A percentile compares a stretch with the other conserved stretches of the same genome.
Evolutionary conservation across 192 early-diverging fungal species (phyloP).

Genomic region (Lunasporangiospora selenospora): DNA sequence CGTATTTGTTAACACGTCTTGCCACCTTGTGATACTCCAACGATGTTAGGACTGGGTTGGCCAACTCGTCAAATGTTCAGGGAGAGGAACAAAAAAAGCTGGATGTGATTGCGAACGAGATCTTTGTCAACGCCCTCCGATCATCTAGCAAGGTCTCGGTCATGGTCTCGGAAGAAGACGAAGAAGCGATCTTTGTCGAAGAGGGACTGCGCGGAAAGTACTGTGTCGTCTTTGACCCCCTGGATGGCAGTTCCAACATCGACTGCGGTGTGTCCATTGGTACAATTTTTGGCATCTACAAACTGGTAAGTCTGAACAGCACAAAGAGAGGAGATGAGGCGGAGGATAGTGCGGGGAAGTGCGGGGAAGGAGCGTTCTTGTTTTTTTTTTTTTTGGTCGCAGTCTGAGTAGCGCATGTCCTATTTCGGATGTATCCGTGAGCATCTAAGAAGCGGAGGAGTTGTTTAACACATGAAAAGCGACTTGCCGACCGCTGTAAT

Average conservation of each 20-base stretch:
- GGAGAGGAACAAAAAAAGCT: conserved; percentile 97
- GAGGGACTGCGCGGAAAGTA: conserved; percentile 84
- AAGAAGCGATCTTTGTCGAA: conserved; percentile 90
- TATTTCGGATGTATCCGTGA: too few species aligned
- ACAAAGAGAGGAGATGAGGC: background rate
- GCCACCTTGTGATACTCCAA: too few species aligned
- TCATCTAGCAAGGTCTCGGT: conserved; percentile 90
- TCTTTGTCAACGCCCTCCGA: conserved; percentile 94
- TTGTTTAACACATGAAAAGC: too few species aligned
- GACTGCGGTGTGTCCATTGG: conserved; percentile 98
- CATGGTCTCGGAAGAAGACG: conserved; percentile 97
- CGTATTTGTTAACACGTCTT: too few species aligned
- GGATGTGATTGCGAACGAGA: conserved; percentile 97
- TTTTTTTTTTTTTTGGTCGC: too few species aligned
- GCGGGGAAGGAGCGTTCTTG: too few species aligned
- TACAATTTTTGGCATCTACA: conserved; percentile 99
- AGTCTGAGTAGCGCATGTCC: too few species aligned
- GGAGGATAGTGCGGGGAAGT: background rate
- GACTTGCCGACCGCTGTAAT: too few species aligned
- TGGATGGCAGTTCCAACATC: conserved; percentile 98
- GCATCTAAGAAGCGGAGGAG: too few species aligned
- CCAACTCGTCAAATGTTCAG: conserved; percentile 87
- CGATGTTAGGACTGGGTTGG: conserved; percentile 78
- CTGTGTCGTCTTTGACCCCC: conserved; percentile 96
- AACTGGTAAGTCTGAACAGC: conserved; percentile 64